phyloP scores from a whole-genome alignment of 2,329 filamentous ascomycete species.

The Calonectria naviculata region DNA sequence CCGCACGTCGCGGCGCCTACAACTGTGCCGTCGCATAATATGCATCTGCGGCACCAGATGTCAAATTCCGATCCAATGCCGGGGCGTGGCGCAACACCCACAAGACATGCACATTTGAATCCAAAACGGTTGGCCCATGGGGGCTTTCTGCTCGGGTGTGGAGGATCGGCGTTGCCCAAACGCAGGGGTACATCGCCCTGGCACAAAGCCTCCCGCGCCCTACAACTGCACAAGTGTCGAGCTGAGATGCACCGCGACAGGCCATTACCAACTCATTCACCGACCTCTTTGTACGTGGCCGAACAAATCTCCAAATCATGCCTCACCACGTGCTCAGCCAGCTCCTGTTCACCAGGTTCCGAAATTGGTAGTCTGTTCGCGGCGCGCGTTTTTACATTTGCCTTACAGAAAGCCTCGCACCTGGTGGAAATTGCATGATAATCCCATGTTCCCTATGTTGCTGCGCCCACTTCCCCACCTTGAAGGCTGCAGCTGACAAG shows the following conservation, averaged over 20 bases:
- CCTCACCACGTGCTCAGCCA: neutral
- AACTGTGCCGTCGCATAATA: neutral
- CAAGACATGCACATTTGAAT: neutral
- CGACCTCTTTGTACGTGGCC: neutral
- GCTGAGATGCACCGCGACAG: neutral
- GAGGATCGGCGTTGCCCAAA: neutral
- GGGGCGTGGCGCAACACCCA: neutral
- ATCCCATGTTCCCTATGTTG: neutral
- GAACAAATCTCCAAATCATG: neutral
- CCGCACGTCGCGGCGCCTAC: too few species aligned
- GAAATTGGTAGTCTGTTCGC: too few species aligned
- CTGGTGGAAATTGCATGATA: conserved; percentile 1
- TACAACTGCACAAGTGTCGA: neutral
- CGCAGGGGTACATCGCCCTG: conserved; percentile 3
- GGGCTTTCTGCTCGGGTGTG: neutral
- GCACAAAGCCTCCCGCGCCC: neutral
- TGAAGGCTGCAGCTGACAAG: neutral
- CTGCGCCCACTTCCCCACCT: neutral
- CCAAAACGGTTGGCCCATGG: neutral
- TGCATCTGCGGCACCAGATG: neutral
- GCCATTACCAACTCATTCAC: neutral
- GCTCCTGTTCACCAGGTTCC: neutral
- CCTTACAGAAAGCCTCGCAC: neutral
- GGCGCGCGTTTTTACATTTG: neutral
- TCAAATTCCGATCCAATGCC: neutral